Percentiles rank a stretch among this genome's conserved stretches.
Conservation (phyloP, 2,329 filamentous ascomycete genomes). For the Epichloe aotearoae region DNA sequence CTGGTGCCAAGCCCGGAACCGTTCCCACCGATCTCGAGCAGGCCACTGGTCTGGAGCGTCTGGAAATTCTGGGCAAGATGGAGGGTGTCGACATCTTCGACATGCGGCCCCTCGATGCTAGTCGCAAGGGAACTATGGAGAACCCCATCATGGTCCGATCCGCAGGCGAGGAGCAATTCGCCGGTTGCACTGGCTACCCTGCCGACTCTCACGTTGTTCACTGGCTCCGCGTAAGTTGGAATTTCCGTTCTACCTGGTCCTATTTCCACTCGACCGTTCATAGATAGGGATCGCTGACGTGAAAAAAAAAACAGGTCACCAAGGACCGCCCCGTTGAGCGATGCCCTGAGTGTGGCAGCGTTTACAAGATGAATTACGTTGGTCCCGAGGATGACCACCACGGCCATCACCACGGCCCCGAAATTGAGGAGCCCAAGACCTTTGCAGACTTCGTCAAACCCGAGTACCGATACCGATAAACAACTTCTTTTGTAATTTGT, state of each 20-base stretch:
- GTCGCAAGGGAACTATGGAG: slow-evolving; percentile 78
- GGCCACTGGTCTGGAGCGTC: slow-evolving; percentile 91
- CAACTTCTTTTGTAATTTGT: slow-evolving; percentile 6
- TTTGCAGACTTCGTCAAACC: slow-evolving; percentile 94
- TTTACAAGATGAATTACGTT: slow-evolving; percentile 96
- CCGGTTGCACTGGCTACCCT: slow-evolving; percentile 88
- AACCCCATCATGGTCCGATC: slow-evolving; percentile 85
- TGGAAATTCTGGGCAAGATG: slow-evolving; percentile 99
- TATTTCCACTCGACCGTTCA: not conserved
- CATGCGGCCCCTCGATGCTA: slow-evolving; percentile 90
- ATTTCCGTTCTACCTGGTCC: not conserved
- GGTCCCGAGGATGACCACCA: slow-evolving; percentile 67
- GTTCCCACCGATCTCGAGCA: slow-evolving; percentile 92
- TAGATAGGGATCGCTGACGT: not conserved
- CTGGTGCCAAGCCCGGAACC: slow-evolving; percentile 69
- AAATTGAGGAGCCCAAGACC: slow-evolving; percentile 80
- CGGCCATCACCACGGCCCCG: slow-evolving; percentile 44
- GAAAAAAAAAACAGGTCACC: slow-evolving; percentile 48
- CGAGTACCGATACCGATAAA: slow-evolving; percentile 67
- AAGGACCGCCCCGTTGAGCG: slow-evolving; percentile 85
- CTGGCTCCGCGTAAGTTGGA: slow-evolving; percentile 70
- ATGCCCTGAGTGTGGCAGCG: slow-evolving; percentile 91
- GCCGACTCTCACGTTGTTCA: slow-evolving; percentile 81
- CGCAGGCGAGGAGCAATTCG: slow-evolving; percentile 90
- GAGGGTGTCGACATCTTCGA: slow-evolving; percentile 96